Conservation (phyloP, 768 basidiomycete genomes). For the Suillus subluteus region DNA sequence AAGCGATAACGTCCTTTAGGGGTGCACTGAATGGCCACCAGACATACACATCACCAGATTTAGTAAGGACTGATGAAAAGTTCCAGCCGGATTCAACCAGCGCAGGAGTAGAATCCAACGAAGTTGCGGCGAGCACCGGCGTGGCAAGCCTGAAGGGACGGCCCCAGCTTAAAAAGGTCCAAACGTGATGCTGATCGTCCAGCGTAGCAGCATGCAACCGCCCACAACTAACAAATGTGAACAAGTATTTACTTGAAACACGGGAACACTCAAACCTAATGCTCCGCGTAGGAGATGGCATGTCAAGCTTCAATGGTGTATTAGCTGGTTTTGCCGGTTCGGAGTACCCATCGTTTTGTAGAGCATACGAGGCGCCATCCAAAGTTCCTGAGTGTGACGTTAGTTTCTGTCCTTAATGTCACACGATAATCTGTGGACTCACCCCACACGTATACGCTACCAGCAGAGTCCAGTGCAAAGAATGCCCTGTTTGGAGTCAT, state of each 20-base stretch:
- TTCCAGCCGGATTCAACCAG: constrained; percentile 84
- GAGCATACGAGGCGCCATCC: constrained; percentile 45
- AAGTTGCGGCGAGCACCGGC: constrained; percentile 41
- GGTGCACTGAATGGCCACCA: constrained; percentile 69
- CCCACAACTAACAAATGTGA: constrained; percentile 60
- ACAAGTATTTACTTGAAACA: constrained; percentile 3
- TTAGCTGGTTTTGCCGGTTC: constrained; percentile 51
- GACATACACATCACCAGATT: constrained; percentile 70
- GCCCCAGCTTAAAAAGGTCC: constrained; percentile 81
- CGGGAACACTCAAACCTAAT: constrained; percentile 55
- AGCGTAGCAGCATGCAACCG: constrained; percentile 71
- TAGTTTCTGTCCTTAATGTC: constrained; percentile 8
- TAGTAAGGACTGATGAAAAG: constrained; percentile 75
- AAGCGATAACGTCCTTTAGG: constrained; percentile 41
- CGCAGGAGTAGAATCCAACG: constrained; percentile 49
- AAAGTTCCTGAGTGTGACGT: constrained; percentile 57
- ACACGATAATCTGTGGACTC: constrained; percentile 19
- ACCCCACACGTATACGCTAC: constrained; percentile 85
- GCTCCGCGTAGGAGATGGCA: constrained; percentile 61
- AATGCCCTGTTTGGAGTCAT: constrained; percentile 63
- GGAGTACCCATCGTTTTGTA: constrained; percentile 60
- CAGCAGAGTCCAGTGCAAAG: constrained; percentile 79
- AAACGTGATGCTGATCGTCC: constrained; percentile 61
- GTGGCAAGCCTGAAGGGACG: constrained; percentile 66
- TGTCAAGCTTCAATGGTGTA: constrained; percentile 57